phyloP scores from a whole-genome alignment of 805 yeast species.

The Schizosaccharomyces pombe region ASM294v3 CU329670.1:2197501-2198000 shows the following conservation, averaged over 20 bases:
- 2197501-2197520: slow-evolving; percentile 95
- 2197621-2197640: slow-evolving; percentile 51
- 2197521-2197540: slow-evolving; percentile 89
- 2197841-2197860: slow-evolving; percentile 98
- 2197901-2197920: neutral
- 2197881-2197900: slow-evolving; percentile 47
- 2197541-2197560: slow-evolving; percentile 90
- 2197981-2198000: neutral
- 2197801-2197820: slow-evolving; percentile 97
- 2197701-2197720: slow-evolving; percentile 86
- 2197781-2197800: slow-evolving; percentile 90
- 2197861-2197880: slow-evolving; percentile 73
- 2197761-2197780: slow-evolving; percentile 86
- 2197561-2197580: slow-evolving; percentile 93
- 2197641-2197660: slow-evolving; percentile 91
- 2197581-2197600: slow-evolving; percentile 63
- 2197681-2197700: slow-evolving; percentile 81
- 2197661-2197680: slow-evolving; percentile 92
- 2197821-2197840: slow-evolving; percentile 60
- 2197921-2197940: neutral
- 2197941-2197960: neutral
- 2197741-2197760: slow-evolving; percentile 94
- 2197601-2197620: slow-evolving; percentile 39
- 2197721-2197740: slow-evolving; percentile 87
- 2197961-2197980: neutral